Percentiles rank a stretch among this genome's conserved stretches.
These are phyloP conservation scores for Sporodiniella umbellata DNA, from an alignment of 371 early-diverging fungal species.

Conservation along the genomic window DNA sequence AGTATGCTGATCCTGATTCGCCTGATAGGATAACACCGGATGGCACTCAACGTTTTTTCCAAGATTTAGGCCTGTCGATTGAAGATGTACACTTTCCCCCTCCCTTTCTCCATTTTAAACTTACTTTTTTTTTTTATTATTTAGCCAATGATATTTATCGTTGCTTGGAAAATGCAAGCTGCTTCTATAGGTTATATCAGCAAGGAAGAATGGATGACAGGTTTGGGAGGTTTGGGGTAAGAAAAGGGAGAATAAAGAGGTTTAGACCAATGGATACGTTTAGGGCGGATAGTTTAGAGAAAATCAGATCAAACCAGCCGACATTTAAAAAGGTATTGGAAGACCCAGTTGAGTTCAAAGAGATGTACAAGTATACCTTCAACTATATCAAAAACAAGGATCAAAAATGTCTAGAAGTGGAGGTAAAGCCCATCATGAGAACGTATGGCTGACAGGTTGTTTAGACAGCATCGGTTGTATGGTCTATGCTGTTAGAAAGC, in stretches of 20 bases:
- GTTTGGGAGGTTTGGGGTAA: slow-evolving; percentile 61
- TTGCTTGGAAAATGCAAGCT: slow-evolving; percentile 63
- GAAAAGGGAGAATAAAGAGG: background rate
- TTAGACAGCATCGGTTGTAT: slow-evolving; percentile 56
- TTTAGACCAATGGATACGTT: background rate
- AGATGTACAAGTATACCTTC: slow-evolving; percentile 68
- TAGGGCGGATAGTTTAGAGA: slow-evolving; percentile 56
- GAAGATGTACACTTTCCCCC: too few relatives aligned
- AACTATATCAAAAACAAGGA: slow-evolving; percentile 66
- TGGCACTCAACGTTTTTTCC: slow-evolving; percentile 37
- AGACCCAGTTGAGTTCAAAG: slow-evolving; percentile 51
- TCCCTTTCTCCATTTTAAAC: too few relatives aligned
- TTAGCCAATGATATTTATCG: slow-evolving; percentile 57
- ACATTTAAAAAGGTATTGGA: slow-evolving; percentile 40
- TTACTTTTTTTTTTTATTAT: too few relatives aligned
- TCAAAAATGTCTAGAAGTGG: slow-evolving; percentile 65
- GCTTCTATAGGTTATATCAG: slow-evolving; percentile 64
- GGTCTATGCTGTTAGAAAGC: slow-evolving; percentile 49
- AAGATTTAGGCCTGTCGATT: slow-evolving; percentile 38
- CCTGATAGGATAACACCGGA: slow-evolving; percentile 38
- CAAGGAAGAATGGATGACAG: slow-evolving; percentile 63
- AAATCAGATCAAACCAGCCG: slow-evolving; percentile 41
- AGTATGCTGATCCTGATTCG: slow-evolving; percentile 39
- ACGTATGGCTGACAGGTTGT: background rate
- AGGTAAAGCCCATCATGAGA: slow-evolving; percentile 40